A percentile compares a stretch with the other conserved stretches of the same genome.
Evolutionary conservation across 2,329 filamentous ascomycete genomes (phyloP).

Genomic region (Coleophoma crateriformis): DNA sequence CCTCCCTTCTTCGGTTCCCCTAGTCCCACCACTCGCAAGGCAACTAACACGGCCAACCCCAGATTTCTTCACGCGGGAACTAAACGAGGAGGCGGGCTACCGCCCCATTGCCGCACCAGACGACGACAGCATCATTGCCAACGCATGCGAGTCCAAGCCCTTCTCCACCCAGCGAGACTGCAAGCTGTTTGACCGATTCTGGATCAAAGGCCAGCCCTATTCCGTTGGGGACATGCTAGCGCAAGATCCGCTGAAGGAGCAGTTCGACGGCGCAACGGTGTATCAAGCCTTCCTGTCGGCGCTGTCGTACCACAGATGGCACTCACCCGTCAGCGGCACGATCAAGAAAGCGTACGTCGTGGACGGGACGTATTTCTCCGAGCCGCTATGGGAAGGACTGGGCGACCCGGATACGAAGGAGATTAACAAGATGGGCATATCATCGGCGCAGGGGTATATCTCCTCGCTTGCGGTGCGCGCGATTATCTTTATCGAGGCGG

Average conservation of each 20-base stretch:
- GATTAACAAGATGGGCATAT: constrained; percentile 34
- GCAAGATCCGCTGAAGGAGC: constrained; percentile 42
- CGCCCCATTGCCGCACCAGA: constrained; percentile 53
- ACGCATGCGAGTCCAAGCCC: constrained; percentile 59
- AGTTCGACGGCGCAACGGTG: constrained; percentile 59
- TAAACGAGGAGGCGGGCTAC: constrained; percentile 31
- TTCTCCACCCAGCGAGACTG: constrained; percentile 46
- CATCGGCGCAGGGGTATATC: constrained; percentile 58
- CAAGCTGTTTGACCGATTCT: constrained; percentile 56
- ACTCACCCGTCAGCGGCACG: constrained; percentile 59
- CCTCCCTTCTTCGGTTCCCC: no score
- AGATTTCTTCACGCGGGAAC: constrained; percentile 59
- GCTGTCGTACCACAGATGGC: constrained; percentile 68
- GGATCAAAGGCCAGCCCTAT: constrained; percentile 65
- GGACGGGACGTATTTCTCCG: constrained; percentile 64
- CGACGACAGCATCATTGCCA: constrained; percentile 49
- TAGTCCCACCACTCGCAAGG: constrained; percentile 7
- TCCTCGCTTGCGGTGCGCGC: constrained; percentile 63
- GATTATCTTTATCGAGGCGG: constrained; percentile 65
- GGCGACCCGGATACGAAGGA: constrained; percentile 20
- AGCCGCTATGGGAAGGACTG: constrained; percentile 37
- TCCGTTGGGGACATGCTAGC: constrained; percentile 59
- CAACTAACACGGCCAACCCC: constrained; percentile 3
- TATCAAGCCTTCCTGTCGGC: constrained; percentile 68
- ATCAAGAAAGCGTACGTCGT: constrained; percentile 51